Base-by-base conservation (phyloP, 2,329 filamentous ascomycete species). In the Pseudocercospora cruenta region DNA sequence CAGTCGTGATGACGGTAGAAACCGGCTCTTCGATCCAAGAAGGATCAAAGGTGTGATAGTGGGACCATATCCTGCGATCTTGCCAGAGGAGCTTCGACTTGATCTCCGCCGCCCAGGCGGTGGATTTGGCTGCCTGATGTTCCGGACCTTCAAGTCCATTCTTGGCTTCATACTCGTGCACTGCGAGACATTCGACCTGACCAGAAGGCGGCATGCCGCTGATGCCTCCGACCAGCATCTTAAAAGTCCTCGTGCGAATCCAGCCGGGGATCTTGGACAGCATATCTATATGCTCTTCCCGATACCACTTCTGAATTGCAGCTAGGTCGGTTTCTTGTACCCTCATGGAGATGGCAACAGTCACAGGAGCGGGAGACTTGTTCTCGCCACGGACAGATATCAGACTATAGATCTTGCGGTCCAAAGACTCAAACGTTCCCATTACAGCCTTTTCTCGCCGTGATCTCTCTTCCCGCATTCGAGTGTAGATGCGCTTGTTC, bases 31-130 rank as follows among this genome's bases (percentile, higher is more conserved):
- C 79, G 74, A n/a, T 81, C 55, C 55, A 58, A 19, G 55, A 58
- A 72, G 9, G 86, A 0, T 92, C 91, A 74, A 96, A 96, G 10
- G 90, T 88, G 78, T 95, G 94, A 77, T 92, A 91, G 68, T 94
- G 86, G 36, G 86, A 82, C 78, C 92, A 95, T 0, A 84, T 83
- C 53, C 87, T 83, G 10, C 79, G 82, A 72, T 86, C 87, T 55
- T 81, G 78, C 22, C 82, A 84, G 10, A 92, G 85, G 14, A 87
- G 84, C 36, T 88, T 85, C 21, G 80, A 78, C 71, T 86, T 85
- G 39, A 93, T 82, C 58, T 88, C 83, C 2, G 83, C 81, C 16
- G 84, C 81, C 86, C 90, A 88, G 0, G 85, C 81, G 0, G 91
- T 93, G 10, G 83, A 81, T 71, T 83, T 87, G 1, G 90, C 84